Base-by-base conservation (phyloP, 768 basidiomycete species). In the Naganishia vishniacii region DNA sequence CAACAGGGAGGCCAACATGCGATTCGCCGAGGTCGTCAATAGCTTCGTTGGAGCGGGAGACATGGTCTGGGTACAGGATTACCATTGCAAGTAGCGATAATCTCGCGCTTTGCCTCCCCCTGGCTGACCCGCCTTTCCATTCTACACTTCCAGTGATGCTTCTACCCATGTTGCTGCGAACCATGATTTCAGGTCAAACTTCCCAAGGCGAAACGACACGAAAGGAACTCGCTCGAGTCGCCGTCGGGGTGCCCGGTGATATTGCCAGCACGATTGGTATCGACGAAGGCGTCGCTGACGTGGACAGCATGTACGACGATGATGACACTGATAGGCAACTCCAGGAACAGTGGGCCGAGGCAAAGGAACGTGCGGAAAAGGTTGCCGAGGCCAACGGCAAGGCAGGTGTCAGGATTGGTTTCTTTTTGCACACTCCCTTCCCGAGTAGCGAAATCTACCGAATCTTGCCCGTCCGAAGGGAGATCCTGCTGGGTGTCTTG, bases 361-460 rank as follows among this genome's bases (percentile, higher is more conserved):
- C 46, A 15, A 48, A 40, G 20, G 41, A 63, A 51, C 29, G 51
- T 4, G 32, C 53, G 23, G 75, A 77, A 48, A 59, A 65, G 49
- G 73, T 66, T 9, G 76, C 74, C 15, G 73, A 70, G 64, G 66
- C 70, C 61, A 73, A 73, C 59, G 76, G 76, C 23, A 78, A 76
- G 61, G 75, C 70, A 41, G 74, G 75, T 31, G 85, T 98, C 75
- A 94, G 93, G 80, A 95, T 99, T 65, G 95, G 95, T 32, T 99
- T 90, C 83, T 99, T 99, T 83, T 82, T 99, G 62, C 94, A 98
- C 76, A 98, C 94, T 0, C 94, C 94, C 7, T 98, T 98, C 83
- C 94, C 94, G 0, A 91, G 88, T 68, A 92, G 89, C 70, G 94
- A 98, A 77, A 97, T 98, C 68, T 98, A 95, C 81, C 95, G 95